Evolutionary conservation across 768 basidiomycete species (phyloP).

Genomic region (Favolaschia claudopus): DNA sequence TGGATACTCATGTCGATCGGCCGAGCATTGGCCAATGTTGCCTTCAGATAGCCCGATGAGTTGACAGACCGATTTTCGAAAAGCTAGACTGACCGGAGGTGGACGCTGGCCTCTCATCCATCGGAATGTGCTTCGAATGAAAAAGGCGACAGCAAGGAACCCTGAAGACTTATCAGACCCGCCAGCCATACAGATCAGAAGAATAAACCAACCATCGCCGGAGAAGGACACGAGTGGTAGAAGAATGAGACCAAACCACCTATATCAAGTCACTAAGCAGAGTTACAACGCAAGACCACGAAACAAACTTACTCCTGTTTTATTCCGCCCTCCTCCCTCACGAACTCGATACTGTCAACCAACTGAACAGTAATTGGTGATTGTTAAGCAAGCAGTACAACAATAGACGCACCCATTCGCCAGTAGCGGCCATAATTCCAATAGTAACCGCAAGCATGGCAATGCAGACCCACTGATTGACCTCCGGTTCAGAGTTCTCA

Average conservation of each 20-base stretch:
- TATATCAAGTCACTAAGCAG: constrained; percentile 30
- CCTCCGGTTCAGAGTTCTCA: constrained; percentile 54
- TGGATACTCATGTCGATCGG: constrained; percentile 84
- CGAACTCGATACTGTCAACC: constrained; percentile 68
- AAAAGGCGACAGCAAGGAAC: constrained; percentile 65
- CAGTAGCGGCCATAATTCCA: constrained; percentile 70
- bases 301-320: constrained; percentile 56
- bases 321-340: constrained; percentile 52
- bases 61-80: neutral
- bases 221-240: constrained; percentile 79
- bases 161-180: neutral
- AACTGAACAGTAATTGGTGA: constrained; percentile 46
- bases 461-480: constrained; percentile 71
- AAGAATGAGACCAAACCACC: constrained; percentile 78
- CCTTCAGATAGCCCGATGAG: constrained; percentile 14
- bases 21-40: constrained; percentile 67
- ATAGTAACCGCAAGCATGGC: constrained; percentile 59
- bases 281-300: neutral
- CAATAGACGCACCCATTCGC: constrained; percentile 64
- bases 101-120: constrained; percentile 48
- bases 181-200: neutral
- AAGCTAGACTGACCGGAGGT: constrained; percentile 42
- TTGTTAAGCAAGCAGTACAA: neutral
- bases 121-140: constrained; percentile 52
- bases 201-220: constrained; percentile 58